A percentile compares a stretch with the other conserved stretches of the same genome.
phyloP scores from a whole-genome alignment of 2,329 filamentous ascomycete species.

The Sarocladiaceae sp. region DNA sequence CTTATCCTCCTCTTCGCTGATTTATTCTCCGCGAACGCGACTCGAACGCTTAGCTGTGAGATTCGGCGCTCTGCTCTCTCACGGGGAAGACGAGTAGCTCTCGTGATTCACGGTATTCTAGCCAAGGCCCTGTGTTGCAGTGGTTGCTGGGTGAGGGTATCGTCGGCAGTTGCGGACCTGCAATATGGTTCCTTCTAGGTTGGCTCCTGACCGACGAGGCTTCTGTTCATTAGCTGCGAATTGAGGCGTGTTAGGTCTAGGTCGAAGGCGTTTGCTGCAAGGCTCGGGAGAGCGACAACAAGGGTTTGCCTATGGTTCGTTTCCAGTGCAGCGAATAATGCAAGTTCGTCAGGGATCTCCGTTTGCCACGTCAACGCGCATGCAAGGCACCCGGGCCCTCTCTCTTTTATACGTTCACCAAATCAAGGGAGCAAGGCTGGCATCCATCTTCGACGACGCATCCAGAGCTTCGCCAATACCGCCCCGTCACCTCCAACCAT shows the following conservation, averaged over 20 bases:
- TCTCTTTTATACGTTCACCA: slow-evolving; percentile 8
- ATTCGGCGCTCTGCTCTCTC: too few relatives aligned
- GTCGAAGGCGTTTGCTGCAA: slow-evolving; percentile 4
- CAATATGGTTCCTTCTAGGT: too few relatives aligned
- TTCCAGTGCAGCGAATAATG: not conserved
- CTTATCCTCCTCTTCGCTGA: not conserved
- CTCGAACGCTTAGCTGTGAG: not conserved
- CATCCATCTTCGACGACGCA: not conserved
- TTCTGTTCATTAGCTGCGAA: too few relatives aligned
- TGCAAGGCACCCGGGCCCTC: slow-evolving; percentile 6
- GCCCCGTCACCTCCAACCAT: not conserved
- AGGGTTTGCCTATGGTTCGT: slow-evolving; percentile 9
- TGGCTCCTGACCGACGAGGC: too few relatives aligned
- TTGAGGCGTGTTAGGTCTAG: not conserved
- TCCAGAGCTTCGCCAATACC: not conserved
- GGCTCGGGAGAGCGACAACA: slow-evolving; percentile 9
- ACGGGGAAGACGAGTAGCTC: too few relatives aligned
- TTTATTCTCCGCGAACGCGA: slow-evolving; percentile 2
- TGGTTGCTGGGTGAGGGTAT: too few relatives aligned
- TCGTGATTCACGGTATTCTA: too few relatives aligned
- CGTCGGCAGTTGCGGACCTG: too few relatives aligned
- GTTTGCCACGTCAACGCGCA: slow-evolving; percentile 9
- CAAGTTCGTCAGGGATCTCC: slow-evolving; percentile 8
- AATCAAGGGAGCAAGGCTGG: not conserved
- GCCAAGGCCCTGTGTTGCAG: too few relatives aligned